Conservation (phyloP, 805 yeast genomes). For the Candida saitoana region DNA sequence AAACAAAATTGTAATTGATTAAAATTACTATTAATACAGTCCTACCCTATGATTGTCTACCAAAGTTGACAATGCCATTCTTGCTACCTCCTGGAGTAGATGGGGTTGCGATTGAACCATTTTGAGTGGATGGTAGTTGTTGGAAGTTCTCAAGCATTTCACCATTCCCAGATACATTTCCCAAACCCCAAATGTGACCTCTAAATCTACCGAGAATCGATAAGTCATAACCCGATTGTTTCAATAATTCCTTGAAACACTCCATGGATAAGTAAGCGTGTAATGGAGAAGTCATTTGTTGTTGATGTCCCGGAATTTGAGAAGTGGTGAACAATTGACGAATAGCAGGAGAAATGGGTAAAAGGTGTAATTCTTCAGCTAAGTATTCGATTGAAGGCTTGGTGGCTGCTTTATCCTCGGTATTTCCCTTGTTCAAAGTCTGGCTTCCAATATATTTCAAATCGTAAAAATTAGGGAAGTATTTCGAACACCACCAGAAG, state of each 20-base stretch:
- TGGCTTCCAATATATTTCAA: slow-evolving; percentile 54
- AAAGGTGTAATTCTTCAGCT: slow-evolving; percentile 63
- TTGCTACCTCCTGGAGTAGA: slow-evolving; percentile 21
- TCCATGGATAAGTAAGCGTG: slow-evolving; percentile 61
- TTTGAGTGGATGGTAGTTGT: not conserved
- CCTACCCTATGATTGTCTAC: slow-evolving; percentile 22
- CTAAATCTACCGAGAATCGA: slow-evolving; percentile 32
- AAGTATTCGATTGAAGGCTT: slow-evolving; percentile 55
- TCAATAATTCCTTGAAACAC: slow-evolving; percentile 55
- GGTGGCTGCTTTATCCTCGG: slow-evolving; percentile 13
- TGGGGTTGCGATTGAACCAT: slow-evolving; percentile 14
- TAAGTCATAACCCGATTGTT: slow-evolving; percentile 22
- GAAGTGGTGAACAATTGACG: slow-evolving; percentile 29
- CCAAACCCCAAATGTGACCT: slow-evolving; percentile 53
- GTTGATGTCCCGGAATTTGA: slow-evolving; percentile 23
- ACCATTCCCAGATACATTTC: slow-evolving; percentile 18
- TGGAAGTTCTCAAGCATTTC: slow-evolving; percentile 3
- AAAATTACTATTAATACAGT: slow-evolving; percentile 4
- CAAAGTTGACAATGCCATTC: slow-evolving; percentile 26
- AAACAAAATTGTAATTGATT: slow-evolving; percentile 1
- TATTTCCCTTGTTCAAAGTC: slow-evolving; percentile 23
- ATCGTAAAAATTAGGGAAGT: slow-evolving; percentile 81
- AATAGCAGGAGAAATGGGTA: slow-evolving; percentile 55
- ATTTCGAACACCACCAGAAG: slow-evolving; percentile 61
- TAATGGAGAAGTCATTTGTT: slow-evolving; percentile 48